Base-by-base conservation (phyloP, 2,329 filamentous ascomycete species). In the Macrophomina tecta region DNA sequence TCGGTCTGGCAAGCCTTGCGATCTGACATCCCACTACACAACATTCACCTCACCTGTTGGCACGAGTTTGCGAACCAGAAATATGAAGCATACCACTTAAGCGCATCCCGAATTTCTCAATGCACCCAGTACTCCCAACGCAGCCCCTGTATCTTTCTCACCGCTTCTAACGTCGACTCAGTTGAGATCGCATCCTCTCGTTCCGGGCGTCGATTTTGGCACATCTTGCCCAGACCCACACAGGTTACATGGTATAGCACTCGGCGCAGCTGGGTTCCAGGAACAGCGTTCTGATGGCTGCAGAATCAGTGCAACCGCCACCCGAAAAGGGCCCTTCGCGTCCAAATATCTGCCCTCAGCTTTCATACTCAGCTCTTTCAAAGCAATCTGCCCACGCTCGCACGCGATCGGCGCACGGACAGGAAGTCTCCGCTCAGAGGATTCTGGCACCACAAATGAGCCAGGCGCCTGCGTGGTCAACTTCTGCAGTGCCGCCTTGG, bases 31-130 rank as follows among this genome's bases (percentile, higher is more conserved):
- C 62, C 38, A 28, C 12, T 23, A 34, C 52, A 48, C 63, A 55
- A n/a, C 49, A 53, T 65, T 48, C 63, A 65, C 49, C 63, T 53
- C 48, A 55, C 58, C 55, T 14, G 40, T 60, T 30, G 45, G 32
- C 58, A 62, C 42, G 46, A 62, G 58, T 62, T 62, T 62, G 65
- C 56, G 48, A 28, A 23, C 49, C 65, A 61, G 55, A 53, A 61
- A 48, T 78, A 77, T 75, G 70, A 70, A 77, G 73, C 76, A 78
- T 78, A 70, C 72, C 74, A 60, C 71, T 75, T 77, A 75, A 48
- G 65, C 65, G 48, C 56, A 38, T 62, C 73, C 75, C 73, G 77
- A 77, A 75, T 74, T 74, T 76, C 77, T 76, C 68, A 67, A 72
- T 75, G 73, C 70, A 73, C 73, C 69, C 74, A 74, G 69, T 72